A percentile compares a stretch with the other conserved stretches of the same genome.
Conservation (phyloP, 2,329 filamentous ascomycete genomes). For the Immersiporthe knoxdaviesiana region DNA sequence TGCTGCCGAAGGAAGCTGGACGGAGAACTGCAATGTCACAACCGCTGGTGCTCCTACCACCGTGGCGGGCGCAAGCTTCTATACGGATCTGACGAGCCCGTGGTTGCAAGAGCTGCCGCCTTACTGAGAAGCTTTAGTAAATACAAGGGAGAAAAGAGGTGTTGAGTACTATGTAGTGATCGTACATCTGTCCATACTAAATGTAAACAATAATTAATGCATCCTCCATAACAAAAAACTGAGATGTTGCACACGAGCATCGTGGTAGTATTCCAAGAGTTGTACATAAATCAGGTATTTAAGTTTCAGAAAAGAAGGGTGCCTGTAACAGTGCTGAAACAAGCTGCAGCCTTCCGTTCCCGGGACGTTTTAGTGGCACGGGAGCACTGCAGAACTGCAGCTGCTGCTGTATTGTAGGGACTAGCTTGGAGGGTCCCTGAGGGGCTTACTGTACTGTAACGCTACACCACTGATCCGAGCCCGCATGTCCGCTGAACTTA, state of each 20-base stretch:
- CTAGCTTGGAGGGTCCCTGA: background rate
- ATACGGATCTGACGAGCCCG: constrained; percentile 47
- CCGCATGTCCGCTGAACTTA: background rate
- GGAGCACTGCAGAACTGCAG: background rate
- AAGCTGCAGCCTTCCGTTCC: constrained; percentile 11
- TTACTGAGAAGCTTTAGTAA: background rate
- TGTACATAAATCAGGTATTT: background rate
- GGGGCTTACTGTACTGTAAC: background rate
- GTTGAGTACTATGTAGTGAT: background rate
- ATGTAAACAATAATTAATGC: background rate
- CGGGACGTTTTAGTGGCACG: constrained; percentile 6
- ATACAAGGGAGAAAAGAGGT: background rate
- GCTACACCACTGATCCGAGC: background rate
- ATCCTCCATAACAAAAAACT: background rate
- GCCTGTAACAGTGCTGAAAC: constrained; percentile 21
- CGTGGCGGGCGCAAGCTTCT: constrained; percentile 54
- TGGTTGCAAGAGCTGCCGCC: constrained; percentile 38
- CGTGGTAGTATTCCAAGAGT: background rate
- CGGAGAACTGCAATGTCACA: constrained; percentile 52
- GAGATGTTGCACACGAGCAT: background rate
- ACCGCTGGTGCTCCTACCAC: constrained; percentile 42
- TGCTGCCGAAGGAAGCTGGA: constrained; percentile 53
- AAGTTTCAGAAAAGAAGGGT: background rate
- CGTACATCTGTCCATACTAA: background rate
- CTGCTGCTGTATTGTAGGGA: constrained; percentile 1